phyloP scores from a whole-genome alignment of 2,329 filamentous ascomycete genomes.

The Diaporthe citrichinensis region DNA sequence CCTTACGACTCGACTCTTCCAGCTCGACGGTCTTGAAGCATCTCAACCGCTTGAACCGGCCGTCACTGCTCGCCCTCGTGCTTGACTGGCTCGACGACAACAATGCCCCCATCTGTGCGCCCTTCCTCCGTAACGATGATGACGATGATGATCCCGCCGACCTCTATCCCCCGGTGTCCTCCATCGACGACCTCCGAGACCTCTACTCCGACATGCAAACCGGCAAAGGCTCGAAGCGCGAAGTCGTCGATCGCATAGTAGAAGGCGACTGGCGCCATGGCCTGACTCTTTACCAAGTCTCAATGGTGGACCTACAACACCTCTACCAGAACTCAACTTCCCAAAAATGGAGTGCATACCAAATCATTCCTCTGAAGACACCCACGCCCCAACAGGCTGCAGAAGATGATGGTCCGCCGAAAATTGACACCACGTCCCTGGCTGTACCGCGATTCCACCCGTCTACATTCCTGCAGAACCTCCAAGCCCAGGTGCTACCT shows the following conservation, averaged over 20 bases:
- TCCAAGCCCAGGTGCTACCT: slow-evolving; percentile 81
- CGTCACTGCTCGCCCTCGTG: slow-evolving; percentile 79
- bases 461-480: slow-evolving; percentile 81
- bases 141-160: slow-evolving; percentile 69
- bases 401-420: slow-evolving; percentile 57
- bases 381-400: slow-evolving; percentile 46
- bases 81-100: slow-evolving; percentile 83
- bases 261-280: slow-evolving; percentile 79
- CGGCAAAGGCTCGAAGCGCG: slow-evolving; percentile 72
- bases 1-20: slow-evolving; percentile 75
- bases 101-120: slow-evolving; percentile 71
- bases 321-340: slow-evolving; percentile 75
- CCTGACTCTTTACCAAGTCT: slow-evolving; percentile 75
- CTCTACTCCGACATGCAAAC: slow-evolving; percentile 73
- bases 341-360: slow-evolving; percentile 75
- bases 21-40: slow-evolving; percentile 76
- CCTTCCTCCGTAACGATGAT: slow-evolving; percentile 66
- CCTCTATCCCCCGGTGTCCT: slow-evolving; percentile 77
- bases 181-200: slow-evolving; percentile 76
- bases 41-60: slow-evolving; percentile 78
- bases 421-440: slow-evolving; percentile 62
- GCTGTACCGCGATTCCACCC: slow-evolving; percentile 82
- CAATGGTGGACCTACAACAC: slow-evolving; percentile 77
- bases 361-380: slow-evolving; percentile 66
- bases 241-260: slow-evolving; percentile 73